Conservation (phyloP, 345 rosid genomes). For the Combretum micranthum region DNA sequence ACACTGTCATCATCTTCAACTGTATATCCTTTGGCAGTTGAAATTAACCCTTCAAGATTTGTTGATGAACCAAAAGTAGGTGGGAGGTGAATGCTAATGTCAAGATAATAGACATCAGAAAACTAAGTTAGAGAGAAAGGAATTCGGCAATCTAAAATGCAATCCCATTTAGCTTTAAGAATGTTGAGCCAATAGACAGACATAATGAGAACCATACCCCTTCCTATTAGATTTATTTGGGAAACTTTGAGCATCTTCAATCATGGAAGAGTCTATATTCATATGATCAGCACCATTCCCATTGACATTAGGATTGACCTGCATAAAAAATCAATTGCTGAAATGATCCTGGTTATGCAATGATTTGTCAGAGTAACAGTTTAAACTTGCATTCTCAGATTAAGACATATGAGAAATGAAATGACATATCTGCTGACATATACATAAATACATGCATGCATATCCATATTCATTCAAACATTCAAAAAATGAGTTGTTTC, state of each 20-base stretch:
- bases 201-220: constrained; percentile 28
- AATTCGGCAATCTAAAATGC: too few species aligned
- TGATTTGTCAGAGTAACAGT: background rate
- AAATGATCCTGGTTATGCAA: background rate
- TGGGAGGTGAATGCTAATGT: constrained; percentile 62
- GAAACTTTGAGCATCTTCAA: constrained; percentile 77
- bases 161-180: background rate
- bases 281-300: constrained; percentile 38
- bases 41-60: constrained; percentile 57
- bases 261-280: constrained; percentile 44
- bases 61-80: constrained; percentile 94
- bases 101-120: constrained; percentile 14
- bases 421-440: too few species aligned
- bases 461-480: too few species aligned
- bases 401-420: background rate
- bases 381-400: background rate
- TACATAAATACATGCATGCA: too few species aligned
- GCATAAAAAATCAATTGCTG: constrained; percentile 6
- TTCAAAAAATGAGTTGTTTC: too few species aligned
- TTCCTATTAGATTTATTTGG: constrained; percentile 37
- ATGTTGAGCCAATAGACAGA: constrained; percentile 3
- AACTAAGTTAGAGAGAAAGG: too few species aligned
- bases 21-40: constrained; percentile 36
- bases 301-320: constrained; percentile 57
- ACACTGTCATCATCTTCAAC: constrained; percentile 56